Percentiles rank a stretch among this genome's conserved stretches.
Evolutionary conservation across 2,329 filamentous ascomycete genomes (phyloP).

Genomic region (Didymella pinodella): DNA sequence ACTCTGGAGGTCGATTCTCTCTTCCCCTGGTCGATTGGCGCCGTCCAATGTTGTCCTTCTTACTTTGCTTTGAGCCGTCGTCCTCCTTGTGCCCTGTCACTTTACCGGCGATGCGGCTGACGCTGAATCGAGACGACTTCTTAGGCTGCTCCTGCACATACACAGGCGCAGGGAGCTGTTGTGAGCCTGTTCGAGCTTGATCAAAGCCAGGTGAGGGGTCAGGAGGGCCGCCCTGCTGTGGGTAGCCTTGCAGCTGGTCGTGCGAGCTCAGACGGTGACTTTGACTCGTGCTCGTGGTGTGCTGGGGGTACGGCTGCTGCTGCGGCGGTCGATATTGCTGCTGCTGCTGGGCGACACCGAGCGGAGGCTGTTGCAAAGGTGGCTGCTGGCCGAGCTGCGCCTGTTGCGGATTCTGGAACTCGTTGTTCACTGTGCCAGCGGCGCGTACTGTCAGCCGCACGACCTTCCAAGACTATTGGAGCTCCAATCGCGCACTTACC

Average conservation of each 20-base stretch:
- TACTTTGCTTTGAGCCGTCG: conserved; percentile 37
- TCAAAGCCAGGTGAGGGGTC: conserved; percentile 38
- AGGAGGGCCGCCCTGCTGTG: conserved; percentile 32
- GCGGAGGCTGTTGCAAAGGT: conserved; percentile 20
- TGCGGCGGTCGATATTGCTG: conserved; percentile 17
- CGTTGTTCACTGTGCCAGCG: conserved; percentile 48
- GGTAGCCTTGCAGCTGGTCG: conserved; percentile 43
- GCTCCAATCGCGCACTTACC: conserved; percentile 39
- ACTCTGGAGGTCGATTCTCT: conserved; percentile 40
- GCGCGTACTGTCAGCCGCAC: conserved; percentile 47
- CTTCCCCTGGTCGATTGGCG: conserved; percentile 49
- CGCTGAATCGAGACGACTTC: conserved; percentile 43
- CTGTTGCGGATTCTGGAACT: conserved; percentile 30
- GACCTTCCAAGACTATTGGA: conserved; percentile 30
- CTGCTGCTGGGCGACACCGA: conserved; percentile 20
- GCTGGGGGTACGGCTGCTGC: conserved; percentile 36
- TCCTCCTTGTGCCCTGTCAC: conserved; percentile 45
- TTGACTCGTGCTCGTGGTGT: conserved; percentile 44
- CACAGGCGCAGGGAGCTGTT: conserved; percentile 22
- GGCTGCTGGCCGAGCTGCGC: conserved; percentile 24
- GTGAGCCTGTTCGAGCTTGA: conserved; percentile 6
- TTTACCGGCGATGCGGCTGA: conserved; percentile 44
- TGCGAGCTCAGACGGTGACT: conserved; percentile 42
- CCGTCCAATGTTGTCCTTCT: conserved; percentile 44
- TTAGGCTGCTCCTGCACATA: conserved; percentile 36